Base-by-base conservation (phyloP, 257 asterid genomes). In the Primulina huaijiensis region DNA sequence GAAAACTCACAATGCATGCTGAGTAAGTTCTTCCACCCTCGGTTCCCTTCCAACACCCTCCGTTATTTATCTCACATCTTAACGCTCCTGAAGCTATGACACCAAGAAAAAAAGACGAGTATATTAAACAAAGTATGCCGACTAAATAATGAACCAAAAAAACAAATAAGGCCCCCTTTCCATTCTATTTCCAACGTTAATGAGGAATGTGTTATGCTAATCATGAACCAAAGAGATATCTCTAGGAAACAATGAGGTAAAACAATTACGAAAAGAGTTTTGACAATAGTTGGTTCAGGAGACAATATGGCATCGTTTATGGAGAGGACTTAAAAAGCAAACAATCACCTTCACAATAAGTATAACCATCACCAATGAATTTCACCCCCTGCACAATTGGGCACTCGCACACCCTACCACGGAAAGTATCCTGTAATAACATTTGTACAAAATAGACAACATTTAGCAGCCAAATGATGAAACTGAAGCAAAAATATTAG, bases 1-100 rank as follows among this genome's bases (percentile, higher is more conserved):
- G 35, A 64, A 67, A 71, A 80, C 99, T 82, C 83, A 93, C 99
- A 69, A 80, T 67, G 87, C 99, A 93, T 75, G 97, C 97, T 59
- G 99, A 93, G 77, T 82, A 87, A 33, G 96, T 86, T 76, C 75
- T 79, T 62, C 96, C 96, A 67, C 78, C 85, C 80, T 63, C 80
- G 10, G 92, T 83, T 50, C 79, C 89, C 74, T 76, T 89, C 99
- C 99, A 93, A 78, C 99, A 93, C 60, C 97, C 97, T 71, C 97
- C 97, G 2, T 90, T 85, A 64, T 87, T 89, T 70, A 93, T 70
- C 77, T 73, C 95, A 79, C 97, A 93, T 71, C 96, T 88, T 69
- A 87, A 77, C 69, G 91, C 85, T 67, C 99, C 99, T 46, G 97
- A 86, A 72, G 96, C 97, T 93, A 89, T 53, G 66, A 81, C 67